Conservation (phyloP, 129 eudicot species). For the Flaveria trinervia region DNA sequence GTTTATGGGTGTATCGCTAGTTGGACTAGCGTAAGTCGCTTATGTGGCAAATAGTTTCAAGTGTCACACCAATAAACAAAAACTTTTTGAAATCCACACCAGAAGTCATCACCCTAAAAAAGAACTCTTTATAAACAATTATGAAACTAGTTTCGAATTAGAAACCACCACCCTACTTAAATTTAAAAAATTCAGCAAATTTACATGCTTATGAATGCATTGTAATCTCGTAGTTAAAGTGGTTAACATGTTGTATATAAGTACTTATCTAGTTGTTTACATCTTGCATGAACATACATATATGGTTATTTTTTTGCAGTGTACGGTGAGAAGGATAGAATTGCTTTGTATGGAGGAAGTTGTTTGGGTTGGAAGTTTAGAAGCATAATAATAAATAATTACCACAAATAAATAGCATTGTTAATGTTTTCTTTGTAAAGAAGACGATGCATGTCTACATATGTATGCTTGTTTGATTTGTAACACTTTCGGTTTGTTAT, state of each 20-base stretch:
- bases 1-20: too few relatives aligned
- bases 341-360: not conserved
- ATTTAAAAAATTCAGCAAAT: too few relatives aligned
- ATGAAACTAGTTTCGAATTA: too few relatives aligned
- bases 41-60: too few relatives aligned
- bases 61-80: too few relatives aligned
- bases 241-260: not conserved
- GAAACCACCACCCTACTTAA: too few relatives aligned
- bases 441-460: not conserved
- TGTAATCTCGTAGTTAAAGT: too few relatives aligned
- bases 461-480: constrained; percentile 1
- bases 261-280: not conserved
- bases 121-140: too few relatives aligned
- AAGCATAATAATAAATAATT: not conserved
- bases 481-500: not conserved
- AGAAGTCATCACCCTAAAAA: too few relatives aligned
- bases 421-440: not conserved
- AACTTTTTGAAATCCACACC: too few relatives aligned
- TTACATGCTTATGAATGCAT: too few relatives aligned
- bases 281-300: not conserved
- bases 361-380: not conserved
- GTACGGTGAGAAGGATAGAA: not conserved
- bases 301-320: not conserved
- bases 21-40: too few relatives aligned
- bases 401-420: not conserved